phyloP scores from a whole-genome alignment of 176 grass and related monocot genomes.

The Saccharum officinarum region DNA sequence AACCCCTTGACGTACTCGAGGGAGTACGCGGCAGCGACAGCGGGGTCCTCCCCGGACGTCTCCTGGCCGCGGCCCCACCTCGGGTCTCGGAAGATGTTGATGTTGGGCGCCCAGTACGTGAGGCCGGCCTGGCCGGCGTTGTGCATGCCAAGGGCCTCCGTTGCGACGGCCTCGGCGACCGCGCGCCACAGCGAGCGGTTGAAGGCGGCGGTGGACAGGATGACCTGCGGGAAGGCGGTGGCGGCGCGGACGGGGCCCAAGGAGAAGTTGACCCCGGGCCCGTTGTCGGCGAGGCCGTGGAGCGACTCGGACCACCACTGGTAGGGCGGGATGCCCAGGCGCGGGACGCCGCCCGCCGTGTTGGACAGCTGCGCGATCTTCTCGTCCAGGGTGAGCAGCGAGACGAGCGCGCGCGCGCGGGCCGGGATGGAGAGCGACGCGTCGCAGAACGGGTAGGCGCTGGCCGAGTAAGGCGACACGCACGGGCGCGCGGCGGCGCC shows the following conservation, averaged over 20 bases:
- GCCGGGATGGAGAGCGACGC: conserved; percentile 52
- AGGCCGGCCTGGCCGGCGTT: conserved; percentile 83
- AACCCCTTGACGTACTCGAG: conserved; percentile 83
- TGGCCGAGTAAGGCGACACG: not conserved
- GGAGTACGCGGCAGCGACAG: conserved; percentile 62
- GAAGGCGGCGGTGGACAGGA: conserved; percentile 80
- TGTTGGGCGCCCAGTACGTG: conserved; percentile 96
- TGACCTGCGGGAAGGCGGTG: conserved; percentile 79
- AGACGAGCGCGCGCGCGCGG: conserved; percentile 68
- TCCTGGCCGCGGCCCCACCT: conserved; percentile 94
- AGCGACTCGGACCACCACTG: conserved; percentile 99
- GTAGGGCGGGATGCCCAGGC: conserved; percentile 78
- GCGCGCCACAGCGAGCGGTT: conserved; percentile 84
- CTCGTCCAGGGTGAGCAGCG: conserved; percentile 83
- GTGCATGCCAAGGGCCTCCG: conserved; percentile 91
- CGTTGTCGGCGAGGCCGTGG: conserved; percentile 78
- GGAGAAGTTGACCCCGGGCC: conserved; percentile 72
- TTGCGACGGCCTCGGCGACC: conserved; percentile 54
- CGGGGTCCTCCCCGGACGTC: conserved; percentile 88
- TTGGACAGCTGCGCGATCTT: conserved; percentile 95
- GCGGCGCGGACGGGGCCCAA: conserved; percentile 67
- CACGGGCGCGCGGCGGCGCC: conserved; percentile 39
- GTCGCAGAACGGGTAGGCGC: conserved; percentile 69
- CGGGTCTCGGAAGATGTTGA: conserved; percentile 94
- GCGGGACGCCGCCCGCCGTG: conserved; percentile 61